Conservation (phyloP, 1,139 yeast genomes). For the Maudiozyma humilis region DNA sequence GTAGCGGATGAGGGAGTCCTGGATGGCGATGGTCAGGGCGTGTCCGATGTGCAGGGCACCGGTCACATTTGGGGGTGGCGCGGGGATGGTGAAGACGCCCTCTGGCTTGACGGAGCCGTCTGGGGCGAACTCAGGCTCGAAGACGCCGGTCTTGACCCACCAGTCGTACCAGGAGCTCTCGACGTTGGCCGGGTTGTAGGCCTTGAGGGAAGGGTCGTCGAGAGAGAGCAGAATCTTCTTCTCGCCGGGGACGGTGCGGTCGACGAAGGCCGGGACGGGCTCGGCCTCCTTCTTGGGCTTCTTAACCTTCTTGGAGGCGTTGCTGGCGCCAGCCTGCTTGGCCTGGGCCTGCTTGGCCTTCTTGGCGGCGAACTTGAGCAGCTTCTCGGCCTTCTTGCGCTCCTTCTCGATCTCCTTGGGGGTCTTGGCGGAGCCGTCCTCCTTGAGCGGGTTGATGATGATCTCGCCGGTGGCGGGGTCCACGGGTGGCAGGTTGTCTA, state of each 20-base stretch:
- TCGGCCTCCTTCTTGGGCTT: constrained; percentile 66
- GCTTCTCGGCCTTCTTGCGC: constrained; percentile 90
- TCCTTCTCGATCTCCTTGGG: constrained; percentile 85
- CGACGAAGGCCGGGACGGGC: constrained; percentile 73
- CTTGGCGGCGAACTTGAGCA: constrained; percentile 90
- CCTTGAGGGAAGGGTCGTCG: constrained; percentile 89
- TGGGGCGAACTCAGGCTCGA: constrained; percentile 74
- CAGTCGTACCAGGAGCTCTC: constrained; percentile 97
- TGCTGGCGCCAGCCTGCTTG: constrained; percentile 32
- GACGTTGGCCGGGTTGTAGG: constrained; percentile 85
- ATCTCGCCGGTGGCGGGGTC: constrained; percentile 33
- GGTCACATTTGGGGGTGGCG: constrained; percentile 98
- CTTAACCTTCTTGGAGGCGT: constrained; percentile 44
- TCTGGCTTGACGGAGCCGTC: constrained; percentile 73
- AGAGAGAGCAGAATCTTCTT: constrained; percentile 77
- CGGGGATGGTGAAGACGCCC: constrained; percentile 84
- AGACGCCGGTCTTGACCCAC: constrained; percentile 89
- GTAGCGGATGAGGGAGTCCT: constrained; percentile 86
- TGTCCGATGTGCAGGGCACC: constrained; percentile 99
- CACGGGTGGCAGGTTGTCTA: constrained; percentile 29
- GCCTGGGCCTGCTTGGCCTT: constrained; percentile 61
- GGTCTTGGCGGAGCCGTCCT: constrained; percentile 41
- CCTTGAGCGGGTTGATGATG: constrained; percentile 32
- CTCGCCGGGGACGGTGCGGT: constrained; percentile 78
- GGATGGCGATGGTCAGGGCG: constrained; percentile 90